phyloP scores from a whole-genome alignment of 2,329 filamentous ascomycete genomes.

The Verticillium dahliae region DNA sequence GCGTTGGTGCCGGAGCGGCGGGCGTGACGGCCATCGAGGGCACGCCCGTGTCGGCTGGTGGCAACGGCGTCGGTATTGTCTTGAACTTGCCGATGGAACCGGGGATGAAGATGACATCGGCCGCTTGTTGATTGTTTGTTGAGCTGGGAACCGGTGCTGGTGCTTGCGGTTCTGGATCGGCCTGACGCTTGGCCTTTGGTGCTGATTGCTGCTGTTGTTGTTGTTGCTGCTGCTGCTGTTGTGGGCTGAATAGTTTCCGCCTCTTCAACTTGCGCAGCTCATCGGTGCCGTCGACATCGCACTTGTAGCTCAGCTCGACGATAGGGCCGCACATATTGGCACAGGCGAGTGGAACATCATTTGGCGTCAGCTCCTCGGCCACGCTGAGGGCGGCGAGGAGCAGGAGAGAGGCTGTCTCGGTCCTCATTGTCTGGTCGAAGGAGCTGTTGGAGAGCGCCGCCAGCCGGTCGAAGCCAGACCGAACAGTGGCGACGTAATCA shows the following conservation, averaged over 20 bases:
- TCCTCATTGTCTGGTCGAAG: slow-evolving; percentile 17
- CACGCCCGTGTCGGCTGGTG: background rate
- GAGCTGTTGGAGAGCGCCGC: background rate
- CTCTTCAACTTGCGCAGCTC: slow-evolving; percentile 19
- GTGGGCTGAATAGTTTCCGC: slow-evolving; percentile 9
- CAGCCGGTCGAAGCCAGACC: background rate
- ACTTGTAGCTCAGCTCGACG: slow-evolving; percentile 31
- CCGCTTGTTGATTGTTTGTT: background rate
- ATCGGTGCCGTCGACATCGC: slow-evolving; percentile 17
- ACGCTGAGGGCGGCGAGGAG: slow-evolving; percentile 19
- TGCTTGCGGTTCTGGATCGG: background rate
- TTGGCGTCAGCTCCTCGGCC: slow-evolving; percentile 23
- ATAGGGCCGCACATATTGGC: slow-evolving; percentile 35
- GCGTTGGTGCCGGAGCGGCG: background rate
- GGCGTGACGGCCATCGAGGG: background rate
- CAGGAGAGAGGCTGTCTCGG: slow-evolving; percentile 16
- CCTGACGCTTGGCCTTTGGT: background rate
- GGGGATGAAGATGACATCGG: background rate
- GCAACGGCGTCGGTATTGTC: background rate
- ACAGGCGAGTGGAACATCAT: slow-evolving; percentile 30
- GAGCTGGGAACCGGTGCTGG: background rate
- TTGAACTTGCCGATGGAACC: slow-evolving; percentile 2
- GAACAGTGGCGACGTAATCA: background rate
- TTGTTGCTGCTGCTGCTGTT: background rate
- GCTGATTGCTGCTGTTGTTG: background rate